These are phyloP conservation scores for Beauveria pseudobassiana DNA, from an alignment of 2,329 filamentous ascomycete genomes.

Conservation along the genomic window DNA sequence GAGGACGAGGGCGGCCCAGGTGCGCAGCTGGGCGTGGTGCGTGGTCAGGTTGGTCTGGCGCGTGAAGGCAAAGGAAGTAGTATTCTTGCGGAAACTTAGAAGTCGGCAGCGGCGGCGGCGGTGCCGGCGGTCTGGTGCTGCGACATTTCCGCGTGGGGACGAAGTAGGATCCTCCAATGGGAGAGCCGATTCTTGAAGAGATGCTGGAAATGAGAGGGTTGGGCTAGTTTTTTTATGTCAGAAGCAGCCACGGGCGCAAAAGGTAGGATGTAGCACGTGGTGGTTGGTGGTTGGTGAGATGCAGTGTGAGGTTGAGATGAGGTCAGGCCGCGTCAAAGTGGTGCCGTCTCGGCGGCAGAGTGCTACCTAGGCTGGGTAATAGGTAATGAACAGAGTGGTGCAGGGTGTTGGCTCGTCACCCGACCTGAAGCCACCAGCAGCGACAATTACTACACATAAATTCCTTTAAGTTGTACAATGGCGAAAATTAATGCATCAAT, in stretches of 20 bases:
- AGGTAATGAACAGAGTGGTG: neutral
- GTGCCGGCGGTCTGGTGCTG: neutral
- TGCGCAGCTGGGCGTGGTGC: conserved; percentile 66
- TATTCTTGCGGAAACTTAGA: conserved; percentile 58
- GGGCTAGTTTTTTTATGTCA: no score
- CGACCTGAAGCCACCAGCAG: neutral
- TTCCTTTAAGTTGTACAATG: neutral
- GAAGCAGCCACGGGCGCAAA: no score
- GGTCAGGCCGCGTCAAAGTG: neutral
- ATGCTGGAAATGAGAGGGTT: no score
- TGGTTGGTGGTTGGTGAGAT: neutral
- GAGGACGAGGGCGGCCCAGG: conserved; percentile 83
- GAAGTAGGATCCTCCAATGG: no score
- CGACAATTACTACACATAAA: neutral
- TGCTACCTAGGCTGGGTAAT: neutral
- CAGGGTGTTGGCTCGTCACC: neutral
- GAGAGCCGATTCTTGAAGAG: neutral
- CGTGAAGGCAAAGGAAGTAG: conserved; percentile 75
- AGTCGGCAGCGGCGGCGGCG: conserved; percentile 23
- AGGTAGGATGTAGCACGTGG: no score
- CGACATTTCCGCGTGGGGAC: neutral
- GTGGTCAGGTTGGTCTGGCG: conserved; percentile 68
- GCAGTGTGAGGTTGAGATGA: neutral
- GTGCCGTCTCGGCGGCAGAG: neutral
- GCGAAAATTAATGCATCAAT: no score